Percentiles rank a stretch among this genome's conserved stretches.
These are phyloP conservation scores for Erysimum cheiranthoides DNA, from an alignment of 345 rosid species.

Conservation along the genomic window DNA sequence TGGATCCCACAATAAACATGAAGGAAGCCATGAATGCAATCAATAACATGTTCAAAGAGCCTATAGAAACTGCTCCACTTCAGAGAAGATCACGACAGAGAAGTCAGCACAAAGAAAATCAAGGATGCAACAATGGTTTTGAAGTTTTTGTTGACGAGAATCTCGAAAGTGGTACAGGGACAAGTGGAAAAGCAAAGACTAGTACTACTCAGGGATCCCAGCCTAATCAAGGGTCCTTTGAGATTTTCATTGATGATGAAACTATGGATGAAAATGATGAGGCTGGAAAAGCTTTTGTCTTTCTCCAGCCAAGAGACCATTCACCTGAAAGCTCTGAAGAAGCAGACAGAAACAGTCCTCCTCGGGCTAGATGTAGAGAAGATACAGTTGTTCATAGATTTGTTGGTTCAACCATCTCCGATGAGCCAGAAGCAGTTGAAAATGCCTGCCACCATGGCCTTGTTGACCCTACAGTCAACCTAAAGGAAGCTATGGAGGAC, in stretches of 20 bases:
- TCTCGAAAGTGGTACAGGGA: constrained; percentile 41
- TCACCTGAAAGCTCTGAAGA: constrained; percentile 64
- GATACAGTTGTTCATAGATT: constrained; percentile 86
- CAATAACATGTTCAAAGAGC: constrained; percentile 86
- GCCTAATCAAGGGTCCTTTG: constrained; percentile 53
- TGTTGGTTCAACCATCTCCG: constrained; percentile 78
- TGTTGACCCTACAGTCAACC: constrained; percentile 94
- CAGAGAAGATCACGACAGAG: constrained; percentile 52
- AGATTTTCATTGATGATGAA: constrained; percentile 68
- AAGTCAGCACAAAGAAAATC: constrained; percentile 51
- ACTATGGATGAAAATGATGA: constrained; percentile 45
- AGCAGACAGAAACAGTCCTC: constrained; percentile 47
- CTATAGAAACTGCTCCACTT: constrained; percentile 65
- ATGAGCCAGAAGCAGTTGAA: constrained; percentile 76
- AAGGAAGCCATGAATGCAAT: constrained; percentile 89
- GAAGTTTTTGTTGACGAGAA: constrained; percentile 64
- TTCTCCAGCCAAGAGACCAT: constrained; percentile 65
- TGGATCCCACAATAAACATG: constrained; percentile 86
- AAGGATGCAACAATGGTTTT: constrained; percentile 47
- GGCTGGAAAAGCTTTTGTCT: constrained; percentile 58
- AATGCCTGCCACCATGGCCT: constrained; percentile 97
- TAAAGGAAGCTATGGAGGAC: constrained; percentile 96
- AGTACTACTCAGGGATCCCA: constrained; percentile 40
- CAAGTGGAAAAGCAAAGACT: constrained; percentile 36
- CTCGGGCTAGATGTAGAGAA: constrained; percentile 65